These are phyloP conservation scores for Golubevia pallescens DNA, from an alignment of 1,284 basidiomycete species.

Conservation along the genomic window DNA sequence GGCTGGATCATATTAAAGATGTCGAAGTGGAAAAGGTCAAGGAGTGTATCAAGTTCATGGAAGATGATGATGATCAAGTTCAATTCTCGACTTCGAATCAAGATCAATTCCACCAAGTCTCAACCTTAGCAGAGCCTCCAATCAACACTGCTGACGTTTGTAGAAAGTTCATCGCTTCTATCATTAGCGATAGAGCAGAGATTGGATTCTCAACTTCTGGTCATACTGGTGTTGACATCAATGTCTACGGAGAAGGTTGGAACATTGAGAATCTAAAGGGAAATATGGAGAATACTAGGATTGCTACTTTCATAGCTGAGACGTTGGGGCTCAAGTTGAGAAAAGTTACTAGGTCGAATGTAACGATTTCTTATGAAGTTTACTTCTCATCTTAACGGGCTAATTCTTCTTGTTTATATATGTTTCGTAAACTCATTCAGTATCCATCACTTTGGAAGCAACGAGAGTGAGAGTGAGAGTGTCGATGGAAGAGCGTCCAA, in stretches of 20 bases:
- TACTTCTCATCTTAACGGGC: too few relatives aligned
- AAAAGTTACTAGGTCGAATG: slow-evolving; percentile 21
- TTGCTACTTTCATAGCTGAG: slow-evolving; percentile 21
- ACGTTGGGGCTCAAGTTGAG: slow-evolving; percentile 22
- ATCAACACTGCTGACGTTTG: slow-evolving; percentile 8
- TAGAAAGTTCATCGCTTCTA: slow-evolving; percentile 27
- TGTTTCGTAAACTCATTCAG: too few relatives aligned
- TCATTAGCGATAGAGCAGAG: slow-evolving; percentile 32
- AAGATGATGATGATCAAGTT: neutral
- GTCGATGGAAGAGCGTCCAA: too few relatives aligned
- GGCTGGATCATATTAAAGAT: slow-evolving; percentile 14
- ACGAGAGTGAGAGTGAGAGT: too few relatives aligned
- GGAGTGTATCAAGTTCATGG: slow-evolving; percentile 16
- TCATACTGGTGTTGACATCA: slow-evolving; percentile 49
- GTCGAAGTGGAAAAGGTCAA: slow-evolving; percentile 27
- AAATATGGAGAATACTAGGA: slow-evolving; percentile 49
- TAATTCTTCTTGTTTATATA: too few relatives aligned
- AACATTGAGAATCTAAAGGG: slow-evolving; percentile 17
- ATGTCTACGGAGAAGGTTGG: slow-evolving; percentile 37
- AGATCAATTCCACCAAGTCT: slow-evolving; percentile 3
- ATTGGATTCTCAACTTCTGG: slow-evolving; percentile 39
- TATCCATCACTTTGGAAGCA: too few relatives aligned
- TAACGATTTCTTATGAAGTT: too few relatives aligned
- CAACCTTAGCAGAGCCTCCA: slow-evolving; percentile 10
- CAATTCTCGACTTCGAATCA: neutral